Base-by-base conservation (phyloP, 495 filamentous ascomycete species). In the Talaromyces stipitatus region DNA sequence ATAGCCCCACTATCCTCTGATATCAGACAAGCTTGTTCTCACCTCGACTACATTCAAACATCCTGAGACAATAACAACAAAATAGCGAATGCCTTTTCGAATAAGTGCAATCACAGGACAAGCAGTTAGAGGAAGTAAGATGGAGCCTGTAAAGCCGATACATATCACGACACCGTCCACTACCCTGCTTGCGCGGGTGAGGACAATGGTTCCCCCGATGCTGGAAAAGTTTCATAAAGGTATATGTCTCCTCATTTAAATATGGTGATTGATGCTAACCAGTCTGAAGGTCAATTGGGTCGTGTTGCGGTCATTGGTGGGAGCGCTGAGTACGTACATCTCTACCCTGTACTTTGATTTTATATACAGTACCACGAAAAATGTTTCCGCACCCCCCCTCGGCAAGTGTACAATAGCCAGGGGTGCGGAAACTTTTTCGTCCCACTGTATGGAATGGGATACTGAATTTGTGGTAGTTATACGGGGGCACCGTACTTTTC, bases 401-500 rank as follows among this genome's bases (percentile, higher is more conserved):
- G n/a, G n/a, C n/a, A n/a, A n/a, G n/a, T n/a, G n/a, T n/a, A n/a
- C n/a, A n/a, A n/a, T n/a, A n/a, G n/a, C n/a, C n/a, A n/a, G n/a
- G n/a, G n/a, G n/a, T n/a, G n/a, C n/a, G n/a, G n/a, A n/a, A n/a
- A n/a, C n/a, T n/a, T n/a, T n/a, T n/a, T n/a, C n/a, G n/a, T n/a
- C n/a, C n/a, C n/a, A n/a, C n/a, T 26, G 28, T 24, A 60, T 27
- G 10, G 12, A 18, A 10, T 16, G 27, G 24, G 12, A 2, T 22
- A 33, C 11, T 27, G 23, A 43, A 46, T 43, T 4, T 46, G 2
- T 33, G 3, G 30, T 52, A 85, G 82, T 73, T 98, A 97, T 67
- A 95, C 94, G 9, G 94, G 94, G 32, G 94, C 94, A 48, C 94
- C 94, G 33, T 98, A 96, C 74, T 98, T 98, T 71, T 96, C 92